Base-by-base conservation (phyloP, 768 basidiomycete species). In the Serendipita sp. region DNA sequence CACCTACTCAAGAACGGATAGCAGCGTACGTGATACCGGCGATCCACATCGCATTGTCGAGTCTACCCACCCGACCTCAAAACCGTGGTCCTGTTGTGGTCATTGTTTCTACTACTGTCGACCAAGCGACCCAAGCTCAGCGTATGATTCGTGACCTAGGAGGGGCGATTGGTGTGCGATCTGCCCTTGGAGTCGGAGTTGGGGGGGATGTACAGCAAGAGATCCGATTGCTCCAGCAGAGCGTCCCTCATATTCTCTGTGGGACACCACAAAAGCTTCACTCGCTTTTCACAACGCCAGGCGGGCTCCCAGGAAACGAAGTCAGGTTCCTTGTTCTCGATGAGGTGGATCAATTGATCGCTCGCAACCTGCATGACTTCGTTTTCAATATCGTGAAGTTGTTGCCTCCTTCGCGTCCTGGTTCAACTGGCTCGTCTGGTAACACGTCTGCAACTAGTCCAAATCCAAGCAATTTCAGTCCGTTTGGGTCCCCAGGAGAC, bases 321-420 rank as follows among this genome's bases (percentile, higher is more conserved):
- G 90, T 97, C 64, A 83, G 92, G 51, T 89, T 98, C 78, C 80
- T 99, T 64, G 91, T 97, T 41, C 81, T 99, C 18, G 96, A 99
- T 71, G 96, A 99, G 73, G 94, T 96, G 58, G 96, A 99, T 73
- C 96, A 98, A 72, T 77, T 99, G 68, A 96, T 99, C 72, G 95
- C 96, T 16, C 85, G 96, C 65, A 98, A 97, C 72, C 77, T 98
- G 64, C 92, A 96, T 70, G 96, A 98, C 63, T 91, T 86, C 71
- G 95, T 99, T 28, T 88, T 92, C 76, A 88, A 84, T 70, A 89
- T 98, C 69, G 90, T 94, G 72, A 93, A 92, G 70, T 77, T 94
- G 54, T 78, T 99, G 47, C 96, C 96, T n/a, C 80, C 88, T 4
- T 88, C 94, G 34, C 85, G 87, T 37, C 85, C 88, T 65, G 84